Evolutionary conservation across 108 stramenopile species (phyloP).

Genomic region (Schizochytrium sp.): DNA sequence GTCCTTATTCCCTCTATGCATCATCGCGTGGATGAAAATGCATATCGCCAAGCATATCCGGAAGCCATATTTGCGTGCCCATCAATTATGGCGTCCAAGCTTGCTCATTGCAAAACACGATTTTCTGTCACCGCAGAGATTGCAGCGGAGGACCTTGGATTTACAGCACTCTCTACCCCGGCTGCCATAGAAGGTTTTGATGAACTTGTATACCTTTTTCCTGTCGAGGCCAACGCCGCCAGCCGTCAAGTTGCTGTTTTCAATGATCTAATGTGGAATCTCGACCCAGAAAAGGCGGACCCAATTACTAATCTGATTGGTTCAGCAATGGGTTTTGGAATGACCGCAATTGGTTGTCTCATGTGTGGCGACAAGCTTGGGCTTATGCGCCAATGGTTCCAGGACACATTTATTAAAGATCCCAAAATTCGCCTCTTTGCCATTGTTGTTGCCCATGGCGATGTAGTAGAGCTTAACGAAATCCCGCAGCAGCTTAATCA

Average conservation of each 20-base stretch:
- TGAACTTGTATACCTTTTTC: constrained; percentile 46
- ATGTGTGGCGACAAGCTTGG: constrained; percentile 15
- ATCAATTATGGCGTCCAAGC: background rate
- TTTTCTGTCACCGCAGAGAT: background rate
- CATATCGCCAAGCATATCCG: constrained; percentile 27
- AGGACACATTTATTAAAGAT: background rate
- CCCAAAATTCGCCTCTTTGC: background rate
- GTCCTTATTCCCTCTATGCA: background rate
- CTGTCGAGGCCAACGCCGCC: background rate
- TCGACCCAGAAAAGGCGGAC: constrained; percentile 15
- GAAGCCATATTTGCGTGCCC: constrained; percentile 53
- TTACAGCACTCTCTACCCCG: background rate
- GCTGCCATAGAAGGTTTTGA: background rate
- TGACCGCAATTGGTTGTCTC: constrained; percentile 32
- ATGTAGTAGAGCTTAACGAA: background rate
- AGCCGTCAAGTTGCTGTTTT: constrained; percentile 19
- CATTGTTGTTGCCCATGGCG: constrained; percentile 39
- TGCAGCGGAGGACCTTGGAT: background rate
- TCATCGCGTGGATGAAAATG: background rate
- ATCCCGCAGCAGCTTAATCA: background rate
- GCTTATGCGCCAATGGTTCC: constrained; percentile 1
- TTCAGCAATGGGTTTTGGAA: background rate
- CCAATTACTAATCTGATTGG: background rate
- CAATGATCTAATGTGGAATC: constrained; percentile 7
- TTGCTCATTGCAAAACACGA: background rate